Percentiles rank a stretch among this genome's conserved stretches.
These are phyloP conservation scores for Hypoxylon fuscum DNA, from an alignment of 495 filamentous ascomycete species.

Conservation along the genomic window DNA sequence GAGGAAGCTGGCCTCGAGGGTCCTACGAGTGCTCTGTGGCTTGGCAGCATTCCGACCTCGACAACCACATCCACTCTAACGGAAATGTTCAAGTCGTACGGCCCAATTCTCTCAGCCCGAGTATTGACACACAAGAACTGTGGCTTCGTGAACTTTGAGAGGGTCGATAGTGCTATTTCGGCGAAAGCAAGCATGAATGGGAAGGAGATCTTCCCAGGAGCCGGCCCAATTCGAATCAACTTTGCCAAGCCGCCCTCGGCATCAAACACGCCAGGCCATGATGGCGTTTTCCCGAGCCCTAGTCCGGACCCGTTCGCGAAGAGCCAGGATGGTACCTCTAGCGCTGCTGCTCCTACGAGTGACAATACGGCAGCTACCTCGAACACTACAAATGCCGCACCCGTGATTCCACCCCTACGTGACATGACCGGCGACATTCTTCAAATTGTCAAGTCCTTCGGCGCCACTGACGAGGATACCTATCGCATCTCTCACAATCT, in stretches of 20 bases:
- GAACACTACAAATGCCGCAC: constrained; percentile 58
- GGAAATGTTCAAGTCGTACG: constrained; percentile 90
- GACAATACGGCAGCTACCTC: constrained; percentile 43
- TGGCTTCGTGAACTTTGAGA: constrained; percentile 97
- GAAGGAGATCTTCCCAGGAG: constrained; percentile 97
- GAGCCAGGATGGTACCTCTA: constrained; percentile 57
- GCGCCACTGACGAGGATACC: constrained; percentile 82
- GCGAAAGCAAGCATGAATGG: constrained; percentile 89
- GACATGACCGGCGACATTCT: constrained; percentile 85
- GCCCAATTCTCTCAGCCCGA: constrained; percentile 88
- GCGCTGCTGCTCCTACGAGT: constrained; percentile 55
- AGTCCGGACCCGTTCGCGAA: constrained; percentile 84
- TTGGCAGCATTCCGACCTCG: constrained; percentile 96
- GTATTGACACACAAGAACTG: constrained; percentile 99
- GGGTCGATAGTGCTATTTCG: constrained; percentile 84
- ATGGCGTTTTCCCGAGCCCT: constrained; percentile 89
- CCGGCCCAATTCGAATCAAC: constrained; percentile 92
- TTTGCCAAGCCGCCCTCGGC: constrained; percentile 95
- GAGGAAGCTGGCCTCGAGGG: constrained; percentile 87
- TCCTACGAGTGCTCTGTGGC: constrained; percentile 93
- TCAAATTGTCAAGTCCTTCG: constrained; percentile 88
- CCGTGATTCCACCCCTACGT: constrained; percentile 73
- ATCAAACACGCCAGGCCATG: constrained; percentile 81
- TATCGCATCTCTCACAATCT: constrained; percentile 77
- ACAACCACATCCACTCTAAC: constrained; percentile 93